phyloP scores from a whole-genome alignment of 805 yeast genomes.

The Saccharomycopsis olivae region DNA sequence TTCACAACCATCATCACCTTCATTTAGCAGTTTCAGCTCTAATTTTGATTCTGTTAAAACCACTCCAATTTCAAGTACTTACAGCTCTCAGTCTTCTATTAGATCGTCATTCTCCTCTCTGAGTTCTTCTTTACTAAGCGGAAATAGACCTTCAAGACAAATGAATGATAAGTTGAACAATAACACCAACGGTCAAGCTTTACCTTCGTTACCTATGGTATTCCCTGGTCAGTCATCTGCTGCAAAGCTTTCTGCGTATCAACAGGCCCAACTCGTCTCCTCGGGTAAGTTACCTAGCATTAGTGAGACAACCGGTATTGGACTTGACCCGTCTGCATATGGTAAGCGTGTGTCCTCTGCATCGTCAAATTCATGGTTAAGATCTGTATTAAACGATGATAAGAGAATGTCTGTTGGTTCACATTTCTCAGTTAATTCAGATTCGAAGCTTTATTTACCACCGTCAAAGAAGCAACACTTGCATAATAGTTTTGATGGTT shows the following conservation, averaged over 20 bases:
- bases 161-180: constrained; percentile 1
- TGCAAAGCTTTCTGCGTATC: constrained; percentile 15
- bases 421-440: constrained; percentile 12
- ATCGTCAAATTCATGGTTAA: constrained; percentile 5
- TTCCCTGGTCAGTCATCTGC: constrained; percentile 8
- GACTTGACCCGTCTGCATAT: neutral
- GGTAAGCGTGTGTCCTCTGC: constrained; percentile 5
- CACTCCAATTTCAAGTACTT: constrained; percentile 14
- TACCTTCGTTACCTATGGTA: constrained; percentile 12
- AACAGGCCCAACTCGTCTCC: constrained; percentile 17
- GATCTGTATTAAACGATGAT: constrained; percentile 13
- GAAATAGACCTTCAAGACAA: neutral
- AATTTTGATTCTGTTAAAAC: constrained; percentile 17
- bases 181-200: neutral
- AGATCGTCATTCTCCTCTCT: constrained; percentile 12
- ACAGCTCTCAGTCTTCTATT: constrained; percentile 10
- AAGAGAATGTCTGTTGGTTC: constrained; percentile 13
- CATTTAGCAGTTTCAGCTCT: constrained; percentile 12
- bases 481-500: neutral
- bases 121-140: constrained; percentile 6
- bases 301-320: constrained; percentile 4
- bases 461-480: constrained; percentile 3
- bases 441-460: constrained; percentile 15
- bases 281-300: constrained; percentile 13
- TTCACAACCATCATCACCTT: constrained; percentile 17